These are phyloP conservation scores for Leishmania arabica DNA, from an alignment of 208 protist species.

Conservation along the genomic window DNA sequence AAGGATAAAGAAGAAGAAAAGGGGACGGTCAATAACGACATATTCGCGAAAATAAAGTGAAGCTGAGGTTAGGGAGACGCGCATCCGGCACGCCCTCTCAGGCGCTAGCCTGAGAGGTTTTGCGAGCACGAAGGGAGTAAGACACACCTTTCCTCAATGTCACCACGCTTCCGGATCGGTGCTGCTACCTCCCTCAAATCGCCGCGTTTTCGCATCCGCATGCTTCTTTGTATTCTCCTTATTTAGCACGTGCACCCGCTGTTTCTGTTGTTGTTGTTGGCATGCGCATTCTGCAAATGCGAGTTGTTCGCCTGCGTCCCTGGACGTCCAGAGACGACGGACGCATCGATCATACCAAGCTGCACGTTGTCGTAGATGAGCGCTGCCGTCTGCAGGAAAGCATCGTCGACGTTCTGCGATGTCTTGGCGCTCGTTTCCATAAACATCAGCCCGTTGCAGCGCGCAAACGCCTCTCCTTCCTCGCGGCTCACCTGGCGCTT, in stretches of 20 bases:
- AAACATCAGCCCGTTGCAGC: constrained; percentile 96
- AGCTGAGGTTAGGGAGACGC: background rate
- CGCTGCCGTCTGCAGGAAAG: constrained; percentile 95
- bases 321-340: constrained; percentile 67
- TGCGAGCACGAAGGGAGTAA: background rate
- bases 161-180: background rate
- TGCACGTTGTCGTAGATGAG: constrained; percentile 97
- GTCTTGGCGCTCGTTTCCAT: constrained; percentile 99
- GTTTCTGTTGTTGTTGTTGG: constrained; percentile 7
- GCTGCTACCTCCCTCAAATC: background rate
- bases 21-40: background rate
- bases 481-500: constrained; percentile 93
- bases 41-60: background rate
- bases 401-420: constrained; percentile 95
- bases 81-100: background rate
- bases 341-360: constrained; percentile 89
- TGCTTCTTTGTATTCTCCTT: background rate
- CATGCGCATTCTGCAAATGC: background rate
- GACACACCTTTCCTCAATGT: too few relatives aligned
- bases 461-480: constrained; percentile 97
- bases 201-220: background rate
- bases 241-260: constrained; percentile 11
- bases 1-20: background rate
- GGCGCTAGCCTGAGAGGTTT: background rate
- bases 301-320: constrained; percentile 17